Base-by-base conservation (phyloP, 2,329 filamentous ascomycete genomes). In the Delphinella strobiligena region DNA sequence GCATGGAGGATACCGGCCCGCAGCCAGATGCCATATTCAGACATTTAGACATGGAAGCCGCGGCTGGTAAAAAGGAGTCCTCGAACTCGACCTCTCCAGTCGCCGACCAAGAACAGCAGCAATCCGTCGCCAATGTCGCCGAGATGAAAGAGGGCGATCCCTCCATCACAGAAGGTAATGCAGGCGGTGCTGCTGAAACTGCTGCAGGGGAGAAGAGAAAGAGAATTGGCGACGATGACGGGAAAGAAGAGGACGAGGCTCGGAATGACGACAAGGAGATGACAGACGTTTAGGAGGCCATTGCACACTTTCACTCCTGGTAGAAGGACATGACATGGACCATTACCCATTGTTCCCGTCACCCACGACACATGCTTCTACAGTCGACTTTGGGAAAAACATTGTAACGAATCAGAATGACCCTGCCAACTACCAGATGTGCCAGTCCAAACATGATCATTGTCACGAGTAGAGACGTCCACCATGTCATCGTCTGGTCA, bases 1-100 rank as follows among this genome's bases (percentile, higher is more conserved):
- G 88, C 4, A 77, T 87, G 43, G 78, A 84, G 50, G 91, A 98
- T 55, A 82, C 85, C 48, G 91, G 91, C 0, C 78, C 83, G 8
- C 88, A 69, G 84, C 39, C 63, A 56, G 12, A 64, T 58, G 31
- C 55, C 11, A 31, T 51, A 2, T 51, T 47, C 1, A 49, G 41
- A 1, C 50, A 49, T 15, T 48, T 66, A 14, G 60, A 64, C 42
- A 53, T 66, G 44, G 60, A 66, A 34, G 60, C 60, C 34, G 62
- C 62, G 5, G 54, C 63, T 9, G 62, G 62, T 2, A 45, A 58
- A 34, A 24, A 38, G 30, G 32, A 36, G 30, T 38, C 34, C 32
- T 31, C 35, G 34, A 34, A 31, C 12, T 34, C 17, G 7, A 27
- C 22, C 22, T 27, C 22, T 7, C 22, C 22, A 27, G 7, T 27